A percentile compares a stretch with the other conserved stretches of the same genome.
phyloP scores from a whole-genome alignment of 805 yeast genomes.

The Vanderwaltozyma tropicalis region DNA sequence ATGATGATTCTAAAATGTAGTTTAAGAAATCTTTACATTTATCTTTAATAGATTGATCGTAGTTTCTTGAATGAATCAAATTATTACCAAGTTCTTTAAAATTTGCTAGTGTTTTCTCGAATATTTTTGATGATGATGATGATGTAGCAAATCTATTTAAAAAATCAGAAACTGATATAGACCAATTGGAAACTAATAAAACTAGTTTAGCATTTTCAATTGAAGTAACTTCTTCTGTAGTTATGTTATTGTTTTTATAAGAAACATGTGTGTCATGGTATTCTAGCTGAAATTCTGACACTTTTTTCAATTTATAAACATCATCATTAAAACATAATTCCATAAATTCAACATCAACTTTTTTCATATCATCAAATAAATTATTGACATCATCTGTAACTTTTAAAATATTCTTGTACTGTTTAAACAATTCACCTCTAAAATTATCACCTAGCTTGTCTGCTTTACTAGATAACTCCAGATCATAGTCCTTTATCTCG shows the following conservation, averaged over 20 bases:
- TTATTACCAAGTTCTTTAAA: constrained; percentile 6
- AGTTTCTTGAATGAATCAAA: not conserved
- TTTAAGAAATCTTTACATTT: constrained; percentile 8
- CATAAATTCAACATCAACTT: constrained; percentile 16
- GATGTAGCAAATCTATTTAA: constrained; percentile 11
- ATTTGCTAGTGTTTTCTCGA: constrained; percentile 11
- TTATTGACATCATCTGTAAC: constrained; percentile 16
- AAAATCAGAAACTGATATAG: constrained; percentile 15
- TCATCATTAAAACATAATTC: constrained; percentile 26
- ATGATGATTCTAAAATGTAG: constrained; percentile 7
- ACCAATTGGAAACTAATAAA: constrained; percentile 18
- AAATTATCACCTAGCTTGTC: constrained; percentile 13
- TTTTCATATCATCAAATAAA: constrained; percentile 10
- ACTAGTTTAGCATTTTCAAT: constrained; percentile 1
- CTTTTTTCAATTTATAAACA: constrained; percentile 11
- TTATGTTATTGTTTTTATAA: too few relatives aligned
- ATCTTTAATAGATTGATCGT: constrained; percentile 5
- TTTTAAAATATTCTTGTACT: constrained; percentile 19
- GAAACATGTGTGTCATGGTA: too few relatives aligned
- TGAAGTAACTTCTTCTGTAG: not conserved
- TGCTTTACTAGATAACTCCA: constrained; percentile 10
- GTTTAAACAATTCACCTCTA: constrained; percentile 11
- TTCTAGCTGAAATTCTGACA: constrained; percentile 9
- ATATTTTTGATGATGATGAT: constrained; percentile 6
- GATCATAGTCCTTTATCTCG: constrained; percentile 8